Percentiles rank a stretch among this genome's conserved stretches.
These are phyloP conservation scores for Backusella psychrophila DNA, from an alignment of 192 early-diverging fungal genomes.

Conservation along the genomic window DNA sequence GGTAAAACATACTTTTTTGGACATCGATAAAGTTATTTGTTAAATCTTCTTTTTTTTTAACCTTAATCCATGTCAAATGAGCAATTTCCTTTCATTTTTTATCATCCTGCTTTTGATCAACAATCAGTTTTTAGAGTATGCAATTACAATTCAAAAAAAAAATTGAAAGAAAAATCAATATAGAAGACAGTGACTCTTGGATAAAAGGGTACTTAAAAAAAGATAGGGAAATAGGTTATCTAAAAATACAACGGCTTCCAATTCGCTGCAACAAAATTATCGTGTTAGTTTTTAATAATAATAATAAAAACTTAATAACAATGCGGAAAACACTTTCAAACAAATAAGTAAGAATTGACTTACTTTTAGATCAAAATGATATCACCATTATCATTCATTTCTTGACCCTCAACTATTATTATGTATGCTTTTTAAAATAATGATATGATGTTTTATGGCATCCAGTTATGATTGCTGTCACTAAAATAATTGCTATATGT, in stretches of 20 bases:
- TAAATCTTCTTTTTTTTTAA: not conserved
- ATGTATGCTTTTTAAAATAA: not conserved
- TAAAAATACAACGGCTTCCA: not conserved
- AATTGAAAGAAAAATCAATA: not conserved
- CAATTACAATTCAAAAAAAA: not conserved
- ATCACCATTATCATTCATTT: not conserved
- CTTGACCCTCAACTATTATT: not conserved
- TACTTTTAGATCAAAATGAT: not conserved
- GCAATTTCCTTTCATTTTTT: not conserved
- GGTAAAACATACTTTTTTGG: not conserved
- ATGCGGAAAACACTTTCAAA: not conserved
- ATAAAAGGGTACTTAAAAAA: not conserved
- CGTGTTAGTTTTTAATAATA: not conserved
- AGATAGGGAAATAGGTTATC: not conserved
- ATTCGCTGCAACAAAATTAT: not conserved
- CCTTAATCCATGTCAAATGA: not conserved
- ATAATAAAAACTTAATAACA: not conserved
- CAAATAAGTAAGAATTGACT: not conserved
- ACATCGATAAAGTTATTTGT: not conserved
- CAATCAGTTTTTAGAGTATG: not conserved
- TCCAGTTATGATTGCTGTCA: not conserved
- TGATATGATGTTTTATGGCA: not conserved
- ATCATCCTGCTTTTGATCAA: not conserved
- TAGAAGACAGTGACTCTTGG: not conserved
- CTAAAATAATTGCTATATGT: not conserved